Percentiles rank a stretch among this genome's conserved stretches.
Conservation (phyloP, 2,329 filamentous ascomycete genomes). For the Dactylellina cionopaga region DNA sequence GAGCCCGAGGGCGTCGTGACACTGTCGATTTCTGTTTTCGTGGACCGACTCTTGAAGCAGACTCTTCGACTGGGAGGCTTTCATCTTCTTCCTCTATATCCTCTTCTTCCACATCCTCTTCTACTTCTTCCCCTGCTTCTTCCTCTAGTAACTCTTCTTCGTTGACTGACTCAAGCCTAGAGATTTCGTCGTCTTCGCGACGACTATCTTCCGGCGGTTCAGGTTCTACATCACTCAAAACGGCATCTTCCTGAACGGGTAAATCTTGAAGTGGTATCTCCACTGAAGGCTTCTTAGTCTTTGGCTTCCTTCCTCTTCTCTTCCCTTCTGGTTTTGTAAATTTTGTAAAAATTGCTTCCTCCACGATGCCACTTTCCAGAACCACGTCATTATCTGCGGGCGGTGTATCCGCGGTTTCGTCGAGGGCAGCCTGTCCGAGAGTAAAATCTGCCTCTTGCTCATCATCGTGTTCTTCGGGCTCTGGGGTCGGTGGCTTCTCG, state of each 20-base stretch:
- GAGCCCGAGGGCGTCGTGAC: conserved; percentile 6
- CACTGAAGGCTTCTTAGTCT: conserved; percentile 25
- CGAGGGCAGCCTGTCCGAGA: background rate
- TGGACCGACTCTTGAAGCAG: background rate
- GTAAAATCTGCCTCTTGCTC: conserved; percentile 20
- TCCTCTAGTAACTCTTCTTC: conserved; percentile 11
- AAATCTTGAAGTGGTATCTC: conserved; percentile 29
- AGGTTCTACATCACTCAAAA: conserved; percentile 44
- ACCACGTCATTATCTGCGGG: conserved; percentile 13
- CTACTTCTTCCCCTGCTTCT: background rate
- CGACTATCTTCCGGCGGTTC: conserved; percentile 4
- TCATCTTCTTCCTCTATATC: conserved; percentile 13
- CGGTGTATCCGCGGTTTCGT: conserved; percentile 8
- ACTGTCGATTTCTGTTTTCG: conserved; percentile 10
- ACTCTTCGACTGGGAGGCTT: background rate
- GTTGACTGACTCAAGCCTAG: conserved; percentile 9
- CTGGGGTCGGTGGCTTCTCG: conserved; percentile 29
- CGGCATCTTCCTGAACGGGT: conserved; percentile 19
- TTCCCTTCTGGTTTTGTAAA: conserved; percentile 3
- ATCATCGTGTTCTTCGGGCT: conserved; percentile 34
- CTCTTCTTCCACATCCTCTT: conserved; percentile 32
- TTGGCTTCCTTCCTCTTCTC: conserved; percentile 37
- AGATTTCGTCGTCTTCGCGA: background rate
- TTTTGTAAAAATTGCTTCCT: background rate
- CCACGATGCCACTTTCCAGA: background rate